Percentiles rank a stretch among this genome's conserved stretches.
Evolutionary conservation across 306 rosid genomes (phyloP).

Genomic region (Luffa aegyptiaca): DNA sequence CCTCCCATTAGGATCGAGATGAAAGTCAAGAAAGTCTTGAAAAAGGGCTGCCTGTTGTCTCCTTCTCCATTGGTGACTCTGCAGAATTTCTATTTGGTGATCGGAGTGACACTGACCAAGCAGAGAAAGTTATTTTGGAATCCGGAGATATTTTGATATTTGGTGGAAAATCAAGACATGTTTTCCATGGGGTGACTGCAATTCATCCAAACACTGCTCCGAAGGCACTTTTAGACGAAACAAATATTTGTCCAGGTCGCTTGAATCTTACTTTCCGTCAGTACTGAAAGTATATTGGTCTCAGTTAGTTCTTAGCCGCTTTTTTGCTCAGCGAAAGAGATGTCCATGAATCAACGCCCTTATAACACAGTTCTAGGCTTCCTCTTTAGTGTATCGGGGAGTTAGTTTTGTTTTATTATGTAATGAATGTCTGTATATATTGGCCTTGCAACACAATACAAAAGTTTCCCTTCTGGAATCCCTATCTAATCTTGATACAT

Average conservation of each 20-base stretch:
- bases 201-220: conserved; percentile 47
- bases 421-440: not conserved
- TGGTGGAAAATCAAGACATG: conserved; percentile 56
- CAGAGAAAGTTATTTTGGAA: conserved; percentile 27
- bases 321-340: not conserved
- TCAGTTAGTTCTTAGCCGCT: not conserved
- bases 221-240: conserved; percentile 18
- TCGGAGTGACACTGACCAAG: conserved; percentile 30
- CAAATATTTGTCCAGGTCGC: conserved; percentile 52
- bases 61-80: conserved; percentile 78
- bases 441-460: not conserved
- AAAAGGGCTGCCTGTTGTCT: conserved; percentile 48
- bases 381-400: not conserved
- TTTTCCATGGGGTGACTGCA: conserved; percentile 60
- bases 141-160: conserved; percentile 83
- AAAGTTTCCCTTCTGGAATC: not conserved
- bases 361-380: not conserved
- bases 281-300: conserved; percentile 19
- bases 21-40: conserved; percentile 43
- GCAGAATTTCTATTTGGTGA: conserved; percentile 57
- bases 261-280: conserved; percentile 72
- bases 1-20: conserved; percentile 51
- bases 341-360: not conserved
- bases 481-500: not conserved
- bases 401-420: not conserved